Evolutionary conservation across 2,329 filamentous ascomycete species (phyloP).

Genomic region (Xylariaceae sp.): DNA sequence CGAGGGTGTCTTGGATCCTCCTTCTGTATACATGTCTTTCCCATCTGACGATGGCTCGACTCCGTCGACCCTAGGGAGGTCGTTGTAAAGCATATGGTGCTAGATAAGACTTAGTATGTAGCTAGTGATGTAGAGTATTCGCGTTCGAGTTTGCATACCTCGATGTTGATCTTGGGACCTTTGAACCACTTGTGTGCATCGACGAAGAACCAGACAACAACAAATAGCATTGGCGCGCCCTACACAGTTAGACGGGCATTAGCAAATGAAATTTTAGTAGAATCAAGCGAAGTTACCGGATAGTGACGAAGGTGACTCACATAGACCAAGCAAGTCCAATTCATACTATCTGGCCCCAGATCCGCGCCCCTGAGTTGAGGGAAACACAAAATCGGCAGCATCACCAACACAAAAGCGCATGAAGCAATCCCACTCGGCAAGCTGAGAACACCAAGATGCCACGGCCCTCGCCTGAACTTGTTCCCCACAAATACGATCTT

Average conservation of each 20-base stretch:
- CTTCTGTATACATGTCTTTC: too few species aligned
- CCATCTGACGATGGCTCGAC: not conserved
- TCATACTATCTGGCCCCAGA: conserved; percentile 52
- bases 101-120: not conserved
- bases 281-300: not conserved
- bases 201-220: conserved; percentile 59
- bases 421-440: conserved; percentile 53
- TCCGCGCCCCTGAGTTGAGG: conserved; percentile 53
- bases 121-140: not conserved
- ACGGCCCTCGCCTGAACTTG: conserved; percentile 62
- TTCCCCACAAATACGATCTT: conserved; percentile 56
- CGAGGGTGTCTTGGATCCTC: too few species aligned
- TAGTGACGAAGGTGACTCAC: conserved; percentile 13
- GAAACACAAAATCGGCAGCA: conserved; percentile 65
- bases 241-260: conserved; percentile 20
- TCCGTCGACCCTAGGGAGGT: not conserved
- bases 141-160: conserved; percentile 22
- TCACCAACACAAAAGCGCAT: conserved; percentile 57
- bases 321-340: conserved; percentile 64
- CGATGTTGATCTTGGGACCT: conserved; percentile 64
- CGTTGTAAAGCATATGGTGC: not conserved
- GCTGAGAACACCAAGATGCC: conserved; percentile 60
- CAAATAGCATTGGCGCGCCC: conserved; percentile 56
- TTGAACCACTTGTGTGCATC: conserved; percentile 66
- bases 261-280: not conserved